Evolutionary conservation across 2,329 filamentous ascomycete species (phyloP), one percentile per base, ranked within the genome.

Genomic region (Paraphaeosphaeria sporulosa): DNA sequence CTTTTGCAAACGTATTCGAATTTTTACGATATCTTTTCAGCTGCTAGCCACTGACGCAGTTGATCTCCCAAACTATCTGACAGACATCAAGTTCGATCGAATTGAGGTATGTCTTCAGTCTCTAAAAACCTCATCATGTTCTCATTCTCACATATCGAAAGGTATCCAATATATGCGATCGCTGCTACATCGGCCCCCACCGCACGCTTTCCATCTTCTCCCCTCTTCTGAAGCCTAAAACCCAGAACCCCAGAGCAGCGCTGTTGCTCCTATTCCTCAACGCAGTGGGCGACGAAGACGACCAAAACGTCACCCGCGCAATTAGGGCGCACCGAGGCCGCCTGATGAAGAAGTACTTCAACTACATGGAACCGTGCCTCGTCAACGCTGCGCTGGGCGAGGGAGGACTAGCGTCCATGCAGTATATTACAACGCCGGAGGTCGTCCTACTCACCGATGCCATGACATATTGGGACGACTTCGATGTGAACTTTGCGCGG

Each of bases 231-330:
- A 71, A 79, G 52, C 21, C 60, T 0, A 71, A 61, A 8, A 1
- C 3, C 1, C 46, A 72, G 7, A 83, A 82, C 58, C 72, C 75
- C 0, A 69, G 79, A 30, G 80, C 81, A 1, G 79, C 78, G 0
- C 67, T 82, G 0, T 58, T 83, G n/a, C 74, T 76, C 10, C 71
- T 81, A 0, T 83, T 81, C 70, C 64, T 79, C 51, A 80, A 80
- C 59, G 79, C 76, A 1, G 62, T 1, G 12, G 5, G 4, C 36
- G 36, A 38, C 3, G 36, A 38, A 12, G 15, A 44, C 19, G 7
- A 21, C 19, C n/a, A n/a, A n/a, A n/a, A n/a, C n/a, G n/a, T n/a
- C n/a, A n/a, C n/a, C n/a, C n/a, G n/a, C n/a, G n/a, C n/a, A n/a
- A n/a, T n/a, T n/a, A n/a, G n/a, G n/a, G n/a, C n/a, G n/a, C n/a